Evolutionary conservation across 1,284 basidiomycete species (phyloP).

Genomic region (Fomitopsis betulina): DNA sequence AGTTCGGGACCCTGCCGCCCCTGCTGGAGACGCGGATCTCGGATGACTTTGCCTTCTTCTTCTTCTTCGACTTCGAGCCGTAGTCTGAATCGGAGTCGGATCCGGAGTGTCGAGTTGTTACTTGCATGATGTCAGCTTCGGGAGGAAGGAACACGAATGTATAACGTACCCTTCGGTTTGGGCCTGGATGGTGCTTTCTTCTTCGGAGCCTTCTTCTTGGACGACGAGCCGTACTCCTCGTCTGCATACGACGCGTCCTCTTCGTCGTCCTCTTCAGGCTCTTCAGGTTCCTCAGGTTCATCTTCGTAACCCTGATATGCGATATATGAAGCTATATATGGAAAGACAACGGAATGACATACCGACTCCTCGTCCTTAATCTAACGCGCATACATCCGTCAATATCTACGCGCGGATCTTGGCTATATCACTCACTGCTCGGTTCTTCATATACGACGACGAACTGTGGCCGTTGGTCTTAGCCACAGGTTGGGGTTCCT

Average conservation of each 20-base stretch:
- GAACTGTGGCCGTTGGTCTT: conserved; percentile 21
- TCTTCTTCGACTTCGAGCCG: conserved; percentile 81
- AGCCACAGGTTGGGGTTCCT: conserved; percentile 23
- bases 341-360: conserved; percentile 25
- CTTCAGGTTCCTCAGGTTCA: conserved; percentile 41
- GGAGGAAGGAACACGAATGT: conserved; percentile 5
- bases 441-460: conserved; percentile 27
- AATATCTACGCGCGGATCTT: conserved; percentile 9
- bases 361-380: conserved; percentile 63
- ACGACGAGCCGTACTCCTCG: conserved; percentile 52
- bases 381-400: conserved; percentile 20
- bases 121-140: conserved; percentile 23
- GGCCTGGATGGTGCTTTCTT: conserved; percentile 60
- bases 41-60: conserved; percentile 61
- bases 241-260: conserved; percentile 75
- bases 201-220: conserved; percentile 57
- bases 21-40: conserved; percentile 80
- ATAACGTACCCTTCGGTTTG: conserved; percentile 56
- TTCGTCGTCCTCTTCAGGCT: conserved; percentile 55
- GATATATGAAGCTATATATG: conserved; percentile 16
- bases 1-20: conserved; percentile 80
- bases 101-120: conserved; percentile 40
- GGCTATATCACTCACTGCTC: conserved; percentile 26
- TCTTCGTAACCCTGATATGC: conserved; percentile 61
- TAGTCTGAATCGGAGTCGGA: conserved; percentile 86